Base-by-base conservation (phyloP, 495 filamentous ascomycete genomes). In the Haplographium delicatum region DNA sequence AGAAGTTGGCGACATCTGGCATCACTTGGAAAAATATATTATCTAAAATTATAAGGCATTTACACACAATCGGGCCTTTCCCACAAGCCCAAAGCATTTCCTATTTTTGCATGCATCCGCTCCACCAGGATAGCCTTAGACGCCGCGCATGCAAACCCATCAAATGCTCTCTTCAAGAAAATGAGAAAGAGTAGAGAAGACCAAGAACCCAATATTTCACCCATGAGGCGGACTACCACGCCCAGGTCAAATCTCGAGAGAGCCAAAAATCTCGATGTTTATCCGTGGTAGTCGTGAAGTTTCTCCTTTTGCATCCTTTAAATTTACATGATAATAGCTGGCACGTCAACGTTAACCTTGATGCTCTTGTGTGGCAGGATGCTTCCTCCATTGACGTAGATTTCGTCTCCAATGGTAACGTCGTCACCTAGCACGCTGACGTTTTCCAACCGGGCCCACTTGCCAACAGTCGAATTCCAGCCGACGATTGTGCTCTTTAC, bases 401-500 rank as follows among this genome's bases (percentile, higher is more conserved):
- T 85, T 70, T 99, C 93, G 65, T 99, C 93, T 43, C 87, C 90
- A 66, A 99, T 95, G 47, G 89, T 96, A n/a, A 99, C 93, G 67
- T 99, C 93, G 68, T 99, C 94, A 57, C 93, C 93, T 35, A 99
- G 80, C 42, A 99, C 93, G 1, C 86, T 89, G 22, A 99, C 93
- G 62, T 98, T 98, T 78, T 99, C 93, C 61, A 99, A 72, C 53
- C 93, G 84, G 49, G 93, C 91, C 93, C 93, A 99, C 60, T 83
- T 83, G 53, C 93, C 93, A 28, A 99, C 88, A 27, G 83, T 85
- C 75, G 88, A 95, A 75, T 97, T 97, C 93, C 93, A 99, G 58
- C 93, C 93, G 10, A 99, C 91, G 65, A 99, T 99, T 58, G 93
- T 95, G 60, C 86, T 91, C 81, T 99, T 99, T 66, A 99, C 81